Evolutionary conservation across 2,329 filamentous ascomycete species (phyloP).

Genomic region (Fusarium miscanthi): DNA sequence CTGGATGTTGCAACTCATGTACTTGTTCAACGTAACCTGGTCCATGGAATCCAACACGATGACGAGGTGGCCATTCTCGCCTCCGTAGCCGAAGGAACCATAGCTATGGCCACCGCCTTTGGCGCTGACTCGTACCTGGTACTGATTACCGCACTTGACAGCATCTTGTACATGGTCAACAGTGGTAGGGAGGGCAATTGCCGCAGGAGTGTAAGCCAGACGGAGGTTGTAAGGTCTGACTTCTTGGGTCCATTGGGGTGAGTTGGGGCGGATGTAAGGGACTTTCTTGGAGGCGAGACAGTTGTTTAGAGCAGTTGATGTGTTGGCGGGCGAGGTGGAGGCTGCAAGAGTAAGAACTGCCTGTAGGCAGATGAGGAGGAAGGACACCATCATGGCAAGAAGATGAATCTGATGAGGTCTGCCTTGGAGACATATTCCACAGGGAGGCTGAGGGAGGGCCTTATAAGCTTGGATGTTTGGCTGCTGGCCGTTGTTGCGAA

Average conservation of each 20-base stretch:
- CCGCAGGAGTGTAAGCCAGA: conserved; percentile 46
- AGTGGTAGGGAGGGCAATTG: conserved; percentile 48
- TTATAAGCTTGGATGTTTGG: not conserved
- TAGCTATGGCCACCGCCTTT: conserved; percentile 66
- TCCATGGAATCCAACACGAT: conserved; percentile 55
- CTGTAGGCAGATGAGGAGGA: conserved; percentile 12
- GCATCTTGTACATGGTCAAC: conserved; percentile 56
- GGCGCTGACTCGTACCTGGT: conserved; percentile 60
- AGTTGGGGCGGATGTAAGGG: conserved; percentile 31
- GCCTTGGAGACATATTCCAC: too few species aligned
- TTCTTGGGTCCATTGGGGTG: conserved; percentile 49
- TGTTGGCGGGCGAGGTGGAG: not conserved
- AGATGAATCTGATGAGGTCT: not conserved
- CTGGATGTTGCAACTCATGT: conserved; percentile 44
- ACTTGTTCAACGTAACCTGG: conserved; percentile 42
- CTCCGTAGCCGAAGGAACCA: conserved; percentile 60
- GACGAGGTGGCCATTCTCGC: conserved; percentile 55
- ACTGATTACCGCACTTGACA: conserved; percentile 57
- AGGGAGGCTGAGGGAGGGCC: accelerated
- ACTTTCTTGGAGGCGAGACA: conserved; percentile 44
- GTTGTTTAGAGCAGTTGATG: conserved; percentile 25
- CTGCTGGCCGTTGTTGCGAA: not conserved
- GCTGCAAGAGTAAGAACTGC: not conserved
- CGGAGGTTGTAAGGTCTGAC: conserved; percentile 50
- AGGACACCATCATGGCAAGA: not conserved